Base-by-base conservation (phyloP, 805 yeast genomes). In the Soucietia sequanensis region DNA sequence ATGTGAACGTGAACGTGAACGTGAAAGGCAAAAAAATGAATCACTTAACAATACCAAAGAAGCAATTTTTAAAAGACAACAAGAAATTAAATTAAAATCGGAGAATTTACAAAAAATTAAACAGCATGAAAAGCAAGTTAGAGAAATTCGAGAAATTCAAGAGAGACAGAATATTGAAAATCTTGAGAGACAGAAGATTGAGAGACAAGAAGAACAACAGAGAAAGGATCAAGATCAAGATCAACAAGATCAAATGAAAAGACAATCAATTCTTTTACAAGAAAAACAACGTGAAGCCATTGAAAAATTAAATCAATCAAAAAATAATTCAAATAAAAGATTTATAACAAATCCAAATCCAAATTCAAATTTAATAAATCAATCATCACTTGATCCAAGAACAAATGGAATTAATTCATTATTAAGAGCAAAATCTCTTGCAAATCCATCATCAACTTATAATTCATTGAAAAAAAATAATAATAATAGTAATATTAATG, bases 301-400 rank as follows among this genome's bases (percentile, higher is more conserved):
- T 31, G 58, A 54, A 28, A 52, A 48, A 41, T 36, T 51, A 11
- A 6, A 22, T 22, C 11, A 22, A 12, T 12, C 5, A 7, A 14
- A 14, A 11, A 12, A 12, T 22, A n/a, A 5, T 4, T 25, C 4
- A 5, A 25, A 11, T n/a, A 13, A 11, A 13, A 13, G 27, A 13
- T 25, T 25, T 5, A 5, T 13, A n/a, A 12, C 27, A n/a, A 25
- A 13, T 25, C n/a, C n/a, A n/a, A n/a, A n/a, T n/a, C 27, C 27
- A 10, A 25, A 4, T 13, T 16, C n/a, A 12, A 10, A 13, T 5
- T 22, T 29, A 14, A 21, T 37, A 11, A 31, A 33, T 2, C 34
- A 30, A 5, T 38, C 57, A 1, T 61, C 70, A 4, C 54, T 68
- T 26, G 74, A 68, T 43, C 74, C 74, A n/a, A 54, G 57, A 35